These are phyloP conservation scores for Aspergillus neotritici DNA, from an alignment of 2,329 filamentous ascomycete species.

Conservation along the genomic window DNA sequence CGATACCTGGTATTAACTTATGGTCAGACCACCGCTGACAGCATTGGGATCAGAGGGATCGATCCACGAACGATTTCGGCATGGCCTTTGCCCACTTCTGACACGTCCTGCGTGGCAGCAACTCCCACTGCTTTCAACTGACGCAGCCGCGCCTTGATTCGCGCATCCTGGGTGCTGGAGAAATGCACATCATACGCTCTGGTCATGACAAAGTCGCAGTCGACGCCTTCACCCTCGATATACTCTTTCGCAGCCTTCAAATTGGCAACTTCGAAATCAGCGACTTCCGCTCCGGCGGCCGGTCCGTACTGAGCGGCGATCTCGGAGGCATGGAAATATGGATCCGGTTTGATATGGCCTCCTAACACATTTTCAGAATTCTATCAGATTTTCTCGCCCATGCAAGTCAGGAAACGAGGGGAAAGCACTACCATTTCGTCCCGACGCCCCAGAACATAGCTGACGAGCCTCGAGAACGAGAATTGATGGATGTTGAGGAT, in stretches of 20 bases:
- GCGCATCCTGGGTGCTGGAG: conserved; percentile 13
- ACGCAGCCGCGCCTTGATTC: no score
- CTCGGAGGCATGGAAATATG: conserved; percentile 35
- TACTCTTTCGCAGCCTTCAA: conserved; percentile 37
- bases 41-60: no score
- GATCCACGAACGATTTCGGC: neutral
- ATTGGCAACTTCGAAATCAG: conserved; percentile 37
- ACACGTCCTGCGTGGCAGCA: no score
- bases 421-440: conserved; percentile 32
- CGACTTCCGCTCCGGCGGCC: conserved; percentile 33
- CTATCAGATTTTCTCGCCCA: no score
- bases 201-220: conserved; percentile 40
- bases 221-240: conserved; percentile 38
- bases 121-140: no score
- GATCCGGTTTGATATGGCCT: conserved; percentile 40
- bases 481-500: conserved; percentile 17
- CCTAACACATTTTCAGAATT: no score
- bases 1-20: conserved; percentile 1
- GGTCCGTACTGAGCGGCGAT: conserved; percentile 30
- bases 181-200: conserved; percentile 37
- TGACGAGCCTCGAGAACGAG: conserved; percentile 38
- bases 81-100: no score
- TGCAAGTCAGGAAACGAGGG: no score
- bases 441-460: conserved; percentile 40
- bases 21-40: no score